Evolutionary conservation across 2,329 filamentous ascomycete species (phyloP).

Genomic region (Penicillium expansum): DNA sequence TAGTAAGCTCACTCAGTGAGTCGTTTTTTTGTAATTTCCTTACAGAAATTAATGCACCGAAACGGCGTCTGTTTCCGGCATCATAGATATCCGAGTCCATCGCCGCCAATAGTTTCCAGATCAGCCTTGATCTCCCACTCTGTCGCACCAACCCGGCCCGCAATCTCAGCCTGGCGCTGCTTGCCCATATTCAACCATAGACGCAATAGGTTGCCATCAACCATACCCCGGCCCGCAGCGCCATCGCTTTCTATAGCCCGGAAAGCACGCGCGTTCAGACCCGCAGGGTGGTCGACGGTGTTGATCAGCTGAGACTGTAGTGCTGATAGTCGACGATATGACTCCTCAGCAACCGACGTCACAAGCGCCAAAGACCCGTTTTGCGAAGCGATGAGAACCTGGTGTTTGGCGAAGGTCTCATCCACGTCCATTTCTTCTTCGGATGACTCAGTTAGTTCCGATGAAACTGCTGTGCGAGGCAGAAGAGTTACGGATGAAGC

Average conservation of each 20-base stretch:
- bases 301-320: constrained; percentile 76
- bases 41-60: background rate
- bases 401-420: constrained; percentile 37
- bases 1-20: background rate
- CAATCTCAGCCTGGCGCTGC: constrained; percentile 68
- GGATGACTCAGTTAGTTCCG: constrained; percentile 35
- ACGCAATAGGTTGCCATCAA: constrained; percentile 74
- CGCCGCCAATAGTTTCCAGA: constrained; percentile 63
- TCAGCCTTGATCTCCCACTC: constrained; percentile 68
- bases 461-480: constrained; percentile 59
- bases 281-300: constrained; percentile 71
- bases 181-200: constrained; percentile 74
- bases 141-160: constrained; percentile 67
- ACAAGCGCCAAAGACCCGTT: constrained; percentile 76
- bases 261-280: constrained; percentile 80
- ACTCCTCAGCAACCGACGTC: constrained; percentile 71
- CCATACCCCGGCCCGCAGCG: constrained; percentile 59
- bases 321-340: constrained; percentile 79
- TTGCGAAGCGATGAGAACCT: constrained; percentile 68
- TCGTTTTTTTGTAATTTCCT: background rate
- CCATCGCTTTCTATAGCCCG: constrained; percentile 56
- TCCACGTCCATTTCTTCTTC: constrained; percentile 42
- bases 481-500: constrained; percentile 73
- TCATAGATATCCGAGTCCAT: constrained; percentile 54
- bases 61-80: background rate